phyloP scores from a whole-genome alignment of 257 asterid genomes.

The Thymus quinquecostatus region DNA sequence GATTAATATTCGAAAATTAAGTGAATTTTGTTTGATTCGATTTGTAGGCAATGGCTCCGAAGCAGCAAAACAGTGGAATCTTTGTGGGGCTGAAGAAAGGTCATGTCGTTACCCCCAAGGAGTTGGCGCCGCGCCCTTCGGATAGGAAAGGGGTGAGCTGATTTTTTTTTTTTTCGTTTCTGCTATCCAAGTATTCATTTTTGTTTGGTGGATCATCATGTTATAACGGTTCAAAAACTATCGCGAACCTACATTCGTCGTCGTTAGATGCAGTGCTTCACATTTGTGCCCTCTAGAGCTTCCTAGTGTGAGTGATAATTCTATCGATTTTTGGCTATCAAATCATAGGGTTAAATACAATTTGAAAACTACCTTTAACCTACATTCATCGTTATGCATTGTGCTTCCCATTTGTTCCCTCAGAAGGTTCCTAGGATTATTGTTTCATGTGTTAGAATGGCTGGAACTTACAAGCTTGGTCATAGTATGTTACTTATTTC shows the following conservation, averaged over 20 bases:
- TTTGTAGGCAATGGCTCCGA: conserved; percentile 51
- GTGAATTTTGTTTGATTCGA: conserved; percentile 7
- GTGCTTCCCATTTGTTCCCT: not conserved
- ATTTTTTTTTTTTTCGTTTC: not conserved
- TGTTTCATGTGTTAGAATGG: not conserved
- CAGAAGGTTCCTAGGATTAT: not conserved
- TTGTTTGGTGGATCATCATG: not conserved
- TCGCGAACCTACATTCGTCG: not conserved
- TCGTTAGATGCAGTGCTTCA: not conserved
- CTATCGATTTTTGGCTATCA: no score
- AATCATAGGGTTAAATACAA: no score
- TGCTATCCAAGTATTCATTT: not conserved
- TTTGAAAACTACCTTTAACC: not conserved
- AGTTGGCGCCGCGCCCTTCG: conserved; percentile 54
- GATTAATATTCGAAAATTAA: not conserved
- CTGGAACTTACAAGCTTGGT: no score
- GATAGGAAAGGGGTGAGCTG: conserved; percentile 55
- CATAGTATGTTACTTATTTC: not conserved
- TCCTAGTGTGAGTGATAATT: no score
- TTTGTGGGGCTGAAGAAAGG: conserved; percentile 57
- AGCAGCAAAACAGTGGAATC: conserved; percentile 51
- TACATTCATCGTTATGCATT: not conserved
- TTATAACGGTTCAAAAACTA: not conserved
- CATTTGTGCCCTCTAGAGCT: not conserved
- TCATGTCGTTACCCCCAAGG: conserved; percentile 53